Evolutionary conservation across 2,329 filamentous ascomycete species (phyloP), one percentile per base, ranked within the genome.

Genomic region (Cercospora canescens): DNA sequence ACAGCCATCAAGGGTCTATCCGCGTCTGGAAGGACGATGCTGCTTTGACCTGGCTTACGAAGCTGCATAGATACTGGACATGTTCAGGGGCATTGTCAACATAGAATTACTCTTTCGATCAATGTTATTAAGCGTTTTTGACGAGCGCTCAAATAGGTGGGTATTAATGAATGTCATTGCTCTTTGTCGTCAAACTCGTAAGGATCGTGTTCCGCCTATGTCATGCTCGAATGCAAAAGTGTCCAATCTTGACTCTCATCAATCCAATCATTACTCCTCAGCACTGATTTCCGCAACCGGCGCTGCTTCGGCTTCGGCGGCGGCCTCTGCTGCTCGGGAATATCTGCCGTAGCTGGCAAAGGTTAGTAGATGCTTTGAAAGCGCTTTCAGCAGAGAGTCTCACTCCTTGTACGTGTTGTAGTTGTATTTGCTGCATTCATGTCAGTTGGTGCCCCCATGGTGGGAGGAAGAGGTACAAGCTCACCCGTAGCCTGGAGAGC

Each of bases 101-200:
- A 34, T 34, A 28, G 24, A n/a, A n/a, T n/a, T n/a, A n/a, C n/a
- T 30, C 52, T 14, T 16, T 26, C 2, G 28, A 34, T 16, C 28
- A 54, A 30, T 54, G n/a, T n/a, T n/a, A 30, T 59, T 18, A 21
- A 41, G 18, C 28, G 6, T 16, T 14, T 26, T 35, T 24, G 37
- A 14, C 4, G 5, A 21, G 1, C 11, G 9, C 52, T 50, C 39
- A 61, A 34, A 14, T 16, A 16, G 16, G 30, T 14, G n/a, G 28
- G 28, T 11, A 34, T 56, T 56, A 61, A 52, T 32, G 59, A 61
- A 28, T 54, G 59, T 61, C 59, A 52, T 61, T 61, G 39, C 39
- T 34, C 52, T 61, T 30, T 35, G 28, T 60, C 35, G 24, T 45
- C 14, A 60, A 61, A 41, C 59, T 61, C 59, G 28, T 61, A 61